Evolutionary conservation across 768 basidiomycete genomes (phyloP).

Genomic region (Polyporus arcularius): DNA sequence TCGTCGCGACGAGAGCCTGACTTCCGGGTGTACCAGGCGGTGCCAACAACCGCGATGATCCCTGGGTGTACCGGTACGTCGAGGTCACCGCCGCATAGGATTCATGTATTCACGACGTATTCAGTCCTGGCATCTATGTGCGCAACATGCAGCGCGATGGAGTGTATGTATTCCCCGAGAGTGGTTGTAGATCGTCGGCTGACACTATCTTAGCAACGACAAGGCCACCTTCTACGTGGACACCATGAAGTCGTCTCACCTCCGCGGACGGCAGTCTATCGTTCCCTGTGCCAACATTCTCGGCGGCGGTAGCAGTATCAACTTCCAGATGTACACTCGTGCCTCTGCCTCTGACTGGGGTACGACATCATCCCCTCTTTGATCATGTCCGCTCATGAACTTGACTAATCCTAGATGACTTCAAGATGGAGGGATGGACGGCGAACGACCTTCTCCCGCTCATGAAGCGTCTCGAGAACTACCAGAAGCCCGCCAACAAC

Average conservation of each 20-base stretch:
- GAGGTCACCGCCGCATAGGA: no score
- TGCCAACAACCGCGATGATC: conserved; percentile 72
- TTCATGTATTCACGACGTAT: not conserved
- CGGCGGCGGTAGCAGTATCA: conserved; percentile 51
- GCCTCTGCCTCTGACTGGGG: conserved; percentile 75
- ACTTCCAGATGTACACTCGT: conserved; percentile 79
- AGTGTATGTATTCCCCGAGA: conserved; percentile 42
- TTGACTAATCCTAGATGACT: conserved; percentile 51
- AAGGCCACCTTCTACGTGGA: conserved; percentile 75
- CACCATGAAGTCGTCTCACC: conserved; percentile 53
- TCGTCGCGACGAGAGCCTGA: not conserved
- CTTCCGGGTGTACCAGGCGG: conserved; percentile 42
- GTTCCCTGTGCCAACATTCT: conserved; percentile 66
- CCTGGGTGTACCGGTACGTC: conserved; percentile 67
- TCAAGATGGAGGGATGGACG: conserved; percentile 71
- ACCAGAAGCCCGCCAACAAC: conserved; percentile 72
- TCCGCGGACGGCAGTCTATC: conserved; percentile 65
- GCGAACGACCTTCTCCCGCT: conserved; percentile 67
- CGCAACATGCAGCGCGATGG: conserved; percentile 73
- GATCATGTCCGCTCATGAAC: not conserved
- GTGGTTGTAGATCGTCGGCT: not conserved
- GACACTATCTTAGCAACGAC: conserved; percentile 50
- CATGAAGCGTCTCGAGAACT: conserved; percentile 78
- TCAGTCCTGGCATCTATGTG: conserved; percentile 65
- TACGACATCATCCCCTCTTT: conserved; percentile 23